These are phyloP conservation scores for Stephanodiscus triporus DNA, from an alignment of 108 stramenopile species.

Conservation along the genomic window DNA sequence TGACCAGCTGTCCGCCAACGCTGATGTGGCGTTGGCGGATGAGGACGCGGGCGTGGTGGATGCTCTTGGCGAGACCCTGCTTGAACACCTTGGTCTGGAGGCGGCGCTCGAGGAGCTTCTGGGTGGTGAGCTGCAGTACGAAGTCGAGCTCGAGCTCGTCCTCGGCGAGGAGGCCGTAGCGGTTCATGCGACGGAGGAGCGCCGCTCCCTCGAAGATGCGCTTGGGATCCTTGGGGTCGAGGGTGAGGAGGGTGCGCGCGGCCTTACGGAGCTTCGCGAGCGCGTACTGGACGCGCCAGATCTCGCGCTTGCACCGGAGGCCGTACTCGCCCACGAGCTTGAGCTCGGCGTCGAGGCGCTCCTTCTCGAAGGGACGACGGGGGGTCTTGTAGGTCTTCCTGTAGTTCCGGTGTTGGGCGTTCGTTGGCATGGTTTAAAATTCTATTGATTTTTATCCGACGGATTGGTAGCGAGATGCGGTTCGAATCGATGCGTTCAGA, in stretches of 20 bases:
- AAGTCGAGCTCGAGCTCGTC: slow-evolving; percentile 97
- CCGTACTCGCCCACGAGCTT: slow-evolving; percentile 99
- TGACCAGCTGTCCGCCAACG: slow-evolving; percentile 97
- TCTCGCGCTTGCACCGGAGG: slow-evolving; percentile 99
- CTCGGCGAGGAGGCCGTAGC: slow-evolving; percentile 97
- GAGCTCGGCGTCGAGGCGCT: slow-evolving; percentile 97
- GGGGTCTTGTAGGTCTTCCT: slow-evolving; percentile 99
- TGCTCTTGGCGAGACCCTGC: slow-evolving; percentile 98
- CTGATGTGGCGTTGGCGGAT: slow-evolving; percentile 99
- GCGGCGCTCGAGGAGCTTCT: slow-evolving; percentile 97
- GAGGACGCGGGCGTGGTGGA: slow-evolving; percentile 99
- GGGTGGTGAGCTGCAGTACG: slow-evolving; percentile 98
- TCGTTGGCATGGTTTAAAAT: slow-evolving; percentile 53
- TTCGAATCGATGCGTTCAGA: slow-evolving; percentile 62
- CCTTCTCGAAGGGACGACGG: slow-evolving; percentile 99
- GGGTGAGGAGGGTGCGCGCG: slow-evolving; percentile 95
- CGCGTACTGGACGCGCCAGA: slow-evolving; percentile 99
- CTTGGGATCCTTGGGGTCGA: slow-evolving; percentile 96
- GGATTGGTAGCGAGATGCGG: neutral
- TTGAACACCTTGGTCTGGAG: slow-evolving; percentile 98
- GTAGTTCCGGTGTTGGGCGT: slow-evolving; percentile 69
- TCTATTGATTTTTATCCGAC: neutral
- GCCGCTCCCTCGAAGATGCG: slow-evolving; percentile 99
- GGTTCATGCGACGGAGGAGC: slow-evolving; percentile 95
- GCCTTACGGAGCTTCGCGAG: slow-evolving; percentile 99